Evolutionary conservation across 139 green algal genomes (phyloP), one percentile per base, ranked within the genome.

Genomic region (Dunaliella primolecta): DNA sequence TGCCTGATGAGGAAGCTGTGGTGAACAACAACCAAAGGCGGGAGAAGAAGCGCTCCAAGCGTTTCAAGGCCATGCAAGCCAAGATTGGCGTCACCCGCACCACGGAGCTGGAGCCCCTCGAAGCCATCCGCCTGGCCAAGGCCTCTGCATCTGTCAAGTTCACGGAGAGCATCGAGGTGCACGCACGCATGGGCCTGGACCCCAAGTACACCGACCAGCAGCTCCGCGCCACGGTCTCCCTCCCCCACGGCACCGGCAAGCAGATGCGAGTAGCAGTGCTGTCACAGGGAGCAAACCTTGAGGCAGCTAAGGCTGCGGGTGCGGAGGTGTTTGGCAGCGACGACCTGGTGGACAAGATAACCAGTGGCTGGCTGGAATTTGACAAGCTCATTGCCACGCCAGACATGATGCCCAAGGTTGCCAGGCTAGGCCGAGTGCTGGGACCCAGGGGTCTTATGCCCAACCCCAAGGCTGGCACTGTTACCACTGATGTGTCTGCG

Each of bases 331-430:
- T 94, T 36, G 97, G 97, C 33, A 91, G 74, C 3, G 97, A 99
- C 76, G 97, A 98, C 77, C 91, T 99, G 77, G 96, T 99, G 35
- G 95, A 98, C 76, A 90, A 96, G 86, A 99, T 99, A 82, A 90
- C 87, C 36, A 94, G 93, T 31, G 97, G 97, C 74, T 98, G 98
- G 90, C 93, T 99, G 91, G 97, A 99, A 80, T 99, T 99, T 84
- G 97, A 99, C 91, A 98, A 99, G 93, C 94, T 99, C 36, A 94
- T 99, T 70, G 97, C 96, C 57, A 99, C 97, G 0, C 97, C 97
- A 24, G 97, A 99, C 87, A 99, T 99, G 97, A 99, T 99, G 97
- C 97, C 97, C 72, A 99, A 99, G 92, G 93, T 98, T 25, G 97
- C 97, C 55, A 98, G 98, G 93, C 95, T 99, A 36, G 97, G 97